Evolutionary conservation across 2,329 filamentous ascomycete genomes (phyloP).

Genomic region (Aspergillus spinulosporus): DNA sequence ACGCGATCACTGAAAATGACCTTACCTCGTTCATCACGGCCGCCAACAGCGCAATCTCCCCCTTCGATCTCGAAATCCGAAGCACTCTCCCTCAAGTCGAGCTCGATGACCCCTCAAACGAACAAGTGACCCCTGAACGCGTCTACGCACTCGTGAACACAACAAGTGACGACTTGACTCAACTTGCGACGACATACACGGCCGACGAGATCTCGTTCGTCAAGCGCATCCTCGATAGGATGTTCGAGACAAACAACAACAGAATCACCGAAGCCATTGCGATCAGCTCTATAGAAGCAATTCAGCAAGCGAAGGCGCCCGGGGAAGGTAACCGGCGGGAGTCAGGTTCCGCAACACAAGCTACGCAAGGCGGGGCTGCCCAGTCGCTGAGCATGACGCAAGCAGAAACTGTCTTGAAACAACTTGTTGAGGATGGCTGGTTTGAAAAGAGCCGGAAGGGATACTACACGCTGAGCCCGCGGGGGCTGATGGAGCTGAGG

Average conservation of each 20-base stretch:
- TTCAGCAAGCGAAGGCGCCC: slow-evolving; percentile 60
- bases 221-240: slow-evolving; percentile 81
- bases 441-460: slow-evolving; percentile 70
- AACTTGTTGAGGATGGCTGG: slow-evolving; percentile 78
- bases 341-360: slow-evolving; percentile 40
- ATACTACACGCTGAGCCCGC: slow-evolving; percentile 74
- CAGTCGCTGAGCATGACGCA: slow-evolving; percentile 71
- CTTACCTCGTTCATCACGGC: slow-evolving; percentile 68
- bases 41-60: slow-evolving; percentile 70
- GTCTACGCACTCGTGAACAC: slow-evolving; percentile 86
- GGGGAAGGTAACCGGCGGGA: slow-evolving; percentile 49
- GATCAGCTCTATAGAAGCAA: slow-evolving; percentile 74
- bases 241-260: slow-evolving; percentile 89
- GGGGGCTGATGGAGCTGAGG: slow-evolving; percentile 80
- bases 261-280: slow-evolving; percentile 79
- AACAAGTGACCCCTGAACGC: slow-evolving; percentile 44
- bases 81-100: slow-evolving; percentile 68
- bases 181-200: slow-evolving; percentile 77
- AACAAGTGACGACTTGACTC: slow-evolving; percentile 78
- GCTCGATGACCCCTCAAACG: slow-evolving; percentile 18
- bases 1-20: slow-evolving; percentile 67
- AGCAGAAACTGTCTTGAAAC: slow-evolving; percentile 69
- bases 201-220: slow-evolving; percentile 88
- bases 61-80: slow-evolving; percentile 86
- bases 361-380: slow-evolving; percentile 35